A percentile compares a stretch with the other conserved stretches of the same genome.
phyloP scores from a whole-genome alignment of 306 rosid genomes.

The Pyrus pyrifolia region DNA sequence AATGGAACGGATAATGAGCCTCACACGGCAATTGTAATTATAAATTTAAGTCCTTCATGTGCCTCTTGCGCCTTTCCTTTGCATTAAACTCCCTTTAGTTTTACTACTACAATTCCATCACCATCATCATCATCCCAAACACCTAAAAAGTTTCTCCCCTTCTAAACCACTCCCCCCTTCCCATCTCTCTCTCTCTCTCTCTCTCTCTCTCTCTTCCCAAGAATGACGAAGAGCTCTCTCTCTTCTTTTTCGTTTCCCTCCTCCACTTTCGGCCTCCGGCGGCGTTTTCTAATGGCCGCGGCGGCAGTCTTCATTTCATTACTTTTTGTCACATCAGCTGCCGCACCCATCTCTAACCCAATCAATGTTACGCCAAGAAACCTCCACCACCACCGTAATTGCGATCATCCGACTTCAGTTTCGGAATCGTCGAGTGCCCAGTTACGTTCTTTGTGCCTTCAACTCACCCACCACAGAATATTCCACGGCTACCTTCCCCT shows the following conservation, averaged over 20 bases:
- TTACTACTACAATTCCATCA: constrained; percentile 9
- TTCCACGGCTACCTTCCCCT: constrained; percentile 13
- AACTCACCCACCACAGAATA: constrained; percentile 30
- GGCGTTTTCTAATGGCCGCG: not conserved
- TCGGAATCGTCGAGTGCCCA: not conserved
- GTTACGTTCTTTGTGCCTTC: constrained; percentile 56
- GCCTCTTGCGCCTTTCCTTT: constrained; percentile 42
- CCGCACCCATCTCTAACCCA: not conserved
- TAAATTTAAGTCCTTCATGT: constrained; percentile 42
- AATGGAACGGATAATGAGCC: no score
- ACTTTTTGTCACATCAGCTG: not conserved
- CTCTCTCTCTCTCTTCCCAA: constrained; percentile 2
- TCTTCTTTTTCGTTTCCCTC: constrained; percentile 31
- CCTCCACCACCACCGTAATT: constrained; percentile 8
- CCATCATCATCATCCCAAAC: not conserved
- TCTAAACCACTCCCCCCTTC: not conserved
- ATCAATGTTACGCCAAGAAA: constrained; percentile 9
- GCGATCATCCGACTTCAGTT: not conserved
- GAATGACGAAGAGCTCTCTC: constrained; percentile 46
- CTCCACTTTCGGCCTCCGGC: not conserved
- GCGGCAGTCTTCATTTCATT: not conserved
- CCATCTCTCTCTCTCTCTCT: not conserved
- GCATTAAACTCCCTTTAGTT: constrained; percentile 23
- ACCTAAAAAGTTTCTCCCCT: not conserved
- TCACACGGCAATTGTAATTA: no score